Evolutionary conservation across 352 stramenopile genomes (phyloP).

Genomic region (Hyaloperonospora arabidopsidis): DNA sequence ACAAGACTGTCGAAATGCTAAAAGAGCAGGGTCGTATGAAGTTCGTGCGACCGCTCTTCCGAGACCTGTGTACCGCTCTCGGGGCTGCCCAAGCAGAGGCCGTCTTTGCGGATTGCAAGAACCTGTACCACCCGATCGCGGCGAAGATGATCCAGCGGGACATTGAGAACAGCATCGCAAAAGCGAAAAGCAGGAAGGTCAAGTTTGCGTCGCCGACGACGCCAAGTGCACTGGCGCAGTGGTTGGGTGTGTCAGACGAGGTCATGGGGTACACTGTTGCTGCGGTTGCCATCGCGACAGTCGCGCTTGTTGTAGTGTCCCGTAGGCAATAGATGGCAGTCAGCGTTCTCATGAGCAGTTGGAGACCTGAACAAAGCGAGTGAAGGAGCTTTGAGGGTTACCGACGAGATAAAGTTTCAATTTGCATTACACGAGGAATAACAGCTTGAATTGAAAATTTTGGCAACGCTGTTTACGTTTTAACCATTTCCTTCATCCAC

Average conservation of each 20-base stretch:
- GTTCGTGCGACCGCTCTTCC: conserved; percentile 62
- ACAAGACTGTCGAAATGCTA: conserved; percentile 38
- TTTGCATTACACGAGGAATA: no score
- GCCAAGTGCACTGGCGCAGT: conserved; percentile 23
- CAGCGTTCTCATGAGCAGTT: no score
- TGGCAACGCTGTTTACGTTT: no score
- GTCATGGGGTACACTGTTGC: conserved; percentile 15
- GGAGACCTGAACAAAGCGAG: no score
- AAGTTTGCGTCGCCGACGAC: conserved; percentile 28
- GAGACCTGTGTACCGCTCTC: conserved; percentile 39
- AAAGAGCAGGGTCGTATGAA: conserved; percentile 73
- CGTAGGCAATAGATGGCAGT: conserved; percentile 16
- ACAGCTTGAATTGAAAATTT: no score
- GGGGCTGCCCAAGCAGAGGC: conserved; percentile 22
- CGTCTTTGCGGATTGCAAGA: conserved; percentile 48
- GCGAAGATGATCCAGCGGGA: conserved; percentile 68
- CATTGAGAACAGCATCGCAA: conserved; percentile 34
- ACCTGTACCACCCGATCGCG: conserved; percentile 59
- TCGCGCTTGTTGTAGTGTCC: conserved; percentile 18
- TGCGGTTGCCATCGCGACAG: conserved; percentile 13
- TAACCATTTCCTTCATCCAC: no score
- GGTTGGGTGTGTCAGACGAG: conserved; percentile 27
- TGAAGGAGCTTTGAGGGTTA: no score
- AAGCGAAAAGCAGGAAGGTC: conserved; percentile 26
- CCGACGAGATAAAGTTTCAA: no score